Evolutionary conservation across 73 alveolate species (phyloP).

Genomic region (Loxodes magnus): DNA sequence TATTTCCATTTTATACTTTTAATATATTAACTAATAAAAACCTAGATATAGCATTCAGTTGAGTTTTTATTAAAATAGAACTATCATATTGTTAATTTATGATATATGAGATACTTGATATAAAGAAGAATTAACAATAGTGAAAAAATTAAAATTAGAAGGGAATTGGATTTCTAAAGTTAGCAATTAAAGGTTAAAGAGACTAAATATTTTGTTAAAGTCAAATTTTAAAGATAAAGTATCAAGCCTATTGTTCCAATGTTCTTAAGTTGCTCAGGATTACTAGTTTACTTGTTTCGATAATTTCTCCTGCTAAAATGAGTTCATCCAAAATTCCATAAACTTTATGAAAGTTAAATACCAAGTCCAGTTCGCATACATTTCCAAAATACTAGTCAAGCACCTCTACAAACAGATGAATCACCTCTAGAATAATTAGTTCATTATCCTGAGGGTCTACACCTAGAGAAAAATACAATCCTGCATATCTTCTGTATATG

Average conservation of each 20-base stretch:
- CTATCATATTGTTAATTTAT: no score
- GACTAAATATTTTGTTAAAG: no score
- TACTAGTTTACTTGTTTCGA: slow-evolving; percentile 74
- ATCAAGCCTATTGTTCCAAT: slow-evolving; percentile 26
- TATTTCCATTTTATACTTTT: no score
- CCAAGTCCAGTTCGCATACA: slow-evolving; percentile 92
- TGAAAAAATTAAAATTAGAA: no score
- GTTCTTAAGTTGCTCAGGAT: slow-evolving; percentile 14
- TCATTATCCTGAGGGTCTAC: slow-evolving; percentile 91
- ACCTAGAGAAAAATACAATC: slow-evolving; percentile 81
- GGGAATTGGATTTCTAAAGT: no score
- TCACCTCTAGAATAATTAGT: slow-evolving; percentile 71
- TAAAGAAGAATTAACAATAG: no score
- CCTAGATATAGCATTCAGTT: no score
- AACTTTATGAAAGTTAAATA: slow-evolving; percentile 92
- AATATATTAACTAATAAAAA: no score
- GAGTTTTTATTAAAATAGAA: no score
- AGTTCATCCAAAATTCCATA: slow-evolving; percentile 89
- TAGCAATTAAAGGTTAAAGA: no score
- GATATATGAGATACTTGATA: no score
- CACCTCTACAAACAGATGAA: slow-evolving; percentile 87
- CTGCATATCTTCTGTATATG: slow-evolving; percentile 84
- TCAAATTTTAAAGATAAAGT: no score
- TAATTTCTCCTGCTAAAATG: slow-evolving; percentile 78
- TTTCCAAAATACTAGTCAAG: slow-evolving; percentile 87